Conservation (phyloP, 164 flowering plant species). For the Umbilicus rupestris region DNA sequence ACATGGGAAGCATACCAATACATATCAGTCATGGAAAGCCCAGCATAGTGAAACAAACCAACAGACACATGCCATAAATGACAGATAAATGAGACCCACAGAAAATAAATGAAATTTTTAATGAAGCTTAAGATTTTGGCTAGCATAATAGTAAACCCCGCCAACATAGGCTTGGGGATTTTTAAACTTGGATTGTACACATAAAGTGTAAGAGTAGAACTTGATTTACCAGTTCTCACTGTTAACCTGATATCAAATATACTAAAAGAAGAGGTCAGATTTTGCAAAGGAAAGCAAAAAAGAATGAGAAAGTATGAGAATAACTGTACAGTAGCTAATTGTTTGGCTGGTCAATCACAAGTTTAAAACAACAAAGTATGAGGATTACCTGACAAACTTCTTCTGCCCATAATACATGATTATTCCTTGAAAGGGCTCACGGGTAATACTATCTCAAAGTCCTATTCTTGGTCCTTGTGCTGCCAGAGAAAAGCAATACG, state of each 20-base stretch:
- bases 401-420: conserved; percentile 6
- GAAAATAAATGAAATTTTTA: not conserved
- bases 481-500: not conserved
- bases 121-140: not conserved
- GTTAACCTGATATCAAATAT: too few species aligned
- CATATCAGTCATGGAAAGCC: not conserved
- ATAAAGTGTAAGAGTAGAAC: too few species aligned
- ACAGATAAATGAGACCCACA: not conserved
- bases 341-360: too few species aligned
- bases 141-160: not conserved
- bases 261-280: too few species aligned
- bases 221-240: too few species aligned
- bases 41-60: not conserved
- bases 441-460: not conserved
- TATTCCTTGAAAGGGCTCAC: not conserved
- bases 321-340: not conserved
- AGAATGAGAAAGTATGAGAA: too few species aligned
- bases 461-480: not conserved
- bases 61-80: not conserved
- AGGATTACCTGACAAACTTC: conserved; percentile 2
- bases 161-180: too few species aligned
- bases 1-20: not conserved
- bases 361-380: not conserved
- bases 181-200: too few species aligned
- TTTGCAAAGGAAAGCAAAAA: too few species aligned